Evolutionary conservation across 2,329 filamentous ascomycete genomes (phyloP), one percentile per base, ranked within the genome.

Genomic region (Neurospora crassa): DNA sequence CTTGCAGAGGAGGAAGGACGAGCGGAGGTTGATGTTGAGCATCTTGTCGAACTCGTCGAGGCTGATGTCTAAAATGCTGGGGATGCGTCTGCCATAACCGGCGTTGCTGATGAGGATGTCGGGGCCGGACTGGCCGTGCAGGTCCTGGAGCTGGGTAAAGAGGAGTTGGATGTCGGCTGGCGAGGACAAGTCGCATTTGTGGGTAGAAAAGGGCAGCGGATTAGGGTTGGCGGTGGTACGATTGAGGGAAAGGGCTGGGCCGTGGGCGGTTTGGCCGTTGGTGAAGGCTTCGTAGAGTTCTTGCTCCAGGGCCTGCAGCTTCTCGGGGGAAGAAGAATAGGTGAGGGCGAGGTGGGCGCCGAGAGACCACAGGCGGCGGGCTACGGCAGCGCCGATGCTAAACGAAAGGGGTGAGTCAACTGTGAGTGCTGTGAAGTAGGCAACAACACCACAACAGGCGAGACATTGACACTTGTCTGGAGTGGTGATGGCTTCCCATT

Each of bases 31-130:
- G 71, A 91, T 83, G 71, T 83, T 85, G 67, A 90, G 80, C 5
- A 87, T 90, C 76, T 87, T 81, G 76, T 91, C 89, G 76, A 89
- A 91, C 77, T 91, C 88, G 69, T 88, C 87, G 34, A 90, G 78
- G 7, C 84, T 82, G 72, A 91, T 90, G 71, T 90, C 88, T 76
- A 84, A 82, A 68, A 88, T 83, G 68, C 81, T 78, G 2, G 80
- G 80, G 71, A 89, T 86, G n/a, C 88, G 83, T 76, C 88, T 89
- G 53, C 89, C 89, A 74, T 90, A 85, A 0, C 89, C 90, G 1
- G 90, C 90, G 76, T 92, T 92, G 11, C 86, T 87, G 37, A 92
- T 79, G 2, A 92, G 81, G 29, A 92, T 90, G 75, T 91, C 87
- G 0, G 88, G 87, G 1, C 83, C 82, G 5, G 76, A 69, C 71